Evolutionary conservation across 192 early-diverging fungal genomes (phyloP).

Genomic region (Dimargaris verticillata): DNA sequence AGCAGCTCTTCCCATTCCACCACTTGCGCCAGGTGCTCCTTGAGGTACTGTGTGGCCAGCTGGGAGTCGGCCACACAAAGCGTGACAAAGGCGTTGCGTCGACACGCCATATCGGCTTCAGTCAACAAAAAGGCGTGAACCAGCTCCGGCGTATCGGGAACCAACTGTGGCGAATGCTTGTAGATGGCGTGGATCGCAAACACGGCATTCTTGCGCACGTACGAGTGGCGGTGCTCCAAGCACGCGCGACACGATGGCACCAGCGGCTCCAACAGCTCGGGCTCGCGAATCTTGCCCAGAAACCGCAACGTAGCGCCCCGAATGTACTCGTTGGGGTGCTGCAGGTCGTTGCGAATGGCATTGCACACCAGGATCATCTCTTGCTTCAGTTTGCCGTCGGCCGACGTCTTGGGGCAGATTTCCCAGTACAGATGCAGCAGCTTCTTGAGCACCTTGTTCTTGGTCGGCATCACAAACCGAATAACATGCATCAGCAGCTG

Average conservation of each 20-base stretch:
- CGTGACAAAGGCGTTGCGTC: constrained; percentile 89
- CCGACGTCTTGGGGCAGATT: constrained; percentile 80
- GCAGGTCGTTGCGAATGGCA: constrained; percentile 83
- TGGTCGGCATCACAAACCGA: constrained; percentile 89
- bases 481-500: constrained; percentile 94
- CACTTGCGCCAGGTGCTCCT: constrained; percentile 53
- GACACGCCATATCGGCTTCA: constrained; percentile 83
- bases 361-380: constrained; percentile 95
- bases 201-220: constrained; percentile 96
- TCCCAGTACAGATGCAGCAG: constrained; percentile 94
- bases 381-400: constrained; percentile 85
- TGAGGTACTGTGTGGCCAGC: constrained; percentile 73
- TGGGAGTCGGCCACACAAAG: constrained; percentile 58
- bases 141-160: constrained; percentile 89
- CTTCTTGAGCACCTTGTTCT: constrained; percentile 95
- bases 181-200: constrained; percentile 80
- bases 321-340: constrained; percentile 98
- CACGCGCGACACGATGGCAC: constrained; percentile 76
- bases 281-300: constrained; percentile 87
- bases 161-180: constrained; percentile 75
- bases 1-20: constrained; percentile 75
- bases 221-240: constrained; percentile 90
- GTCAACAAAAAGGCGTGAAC: constrained; percentile 48
- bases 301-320: constrained; percentile 85
- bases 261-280: constrained; percentile 87